Evolutionary conservation across 2,329 filamentous ascomycete species (phyloP).

Genomic region (Simplicillium sp.): DNA sequence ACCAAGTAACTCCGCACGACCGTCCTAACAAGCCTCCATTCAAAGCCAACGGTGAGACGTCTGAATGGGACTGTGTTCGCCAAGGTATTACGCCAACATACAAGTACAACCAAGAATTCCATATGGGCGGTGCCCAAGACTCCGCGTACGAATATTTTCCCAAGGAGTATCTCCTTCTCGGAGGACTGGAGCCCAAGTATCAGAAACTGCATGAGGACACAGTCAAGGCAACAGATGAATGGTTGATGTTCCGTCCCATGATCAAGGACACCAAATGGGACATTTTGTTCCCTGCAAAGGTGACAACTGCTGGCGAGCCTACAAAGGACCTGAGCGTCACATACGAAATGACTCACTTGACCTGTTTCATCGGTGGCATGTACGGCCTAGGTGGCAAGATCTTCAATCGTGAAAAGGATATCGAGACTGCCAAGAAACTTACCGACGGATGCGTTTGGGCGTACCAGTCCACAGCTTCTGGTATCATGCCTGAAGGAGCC

Average conservation of each 20-base stretch:
- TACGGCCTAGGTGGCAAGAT: constrained; percentile 56
- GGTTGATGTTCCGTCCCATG: constrained; percentile 73
- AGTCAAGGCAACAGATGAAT: constrained; percentile 58
- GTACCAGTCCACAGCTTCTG: constrained; percentile 48
- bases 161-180: constrained; percentile 62
- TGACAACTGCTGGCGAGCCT: constrained; percentile 34
- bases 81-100: constrained; percentile 47
- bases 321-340: constrained; percentile 31
- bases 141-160: constrained; percentile 66
- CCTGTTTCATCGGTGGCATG: constrained; percentile 64
- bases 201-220: constrained; percentile 60
- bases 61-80: constrained; percentile 41
- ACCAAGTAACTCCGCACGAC: neutral
- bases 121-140: constrained; percentile 58
- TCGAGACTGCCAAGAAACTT: constrained; percentile 55
- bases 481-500: constrained; percentile 55
- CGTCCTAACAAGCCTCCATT: neutral
- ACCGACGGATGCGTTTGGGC: constrained; percentile 63
- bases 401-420: constrained; percentile 46
- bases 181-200: constrained; percentile 66
- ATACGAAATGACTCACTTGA: constrained; percentile 55
- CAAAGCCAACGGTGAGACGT: constrained; percentile 20
- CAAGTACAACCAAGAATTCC: constrained; percentile 36
- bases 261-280: constrained; percentile 53
- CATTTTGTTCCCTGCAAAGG: constrained; percentile 63